Evolutionary conservation across 2,329 filamentous ascomycete genomes (phyloP).

Genomic region (Phoma sp.): DNA sequence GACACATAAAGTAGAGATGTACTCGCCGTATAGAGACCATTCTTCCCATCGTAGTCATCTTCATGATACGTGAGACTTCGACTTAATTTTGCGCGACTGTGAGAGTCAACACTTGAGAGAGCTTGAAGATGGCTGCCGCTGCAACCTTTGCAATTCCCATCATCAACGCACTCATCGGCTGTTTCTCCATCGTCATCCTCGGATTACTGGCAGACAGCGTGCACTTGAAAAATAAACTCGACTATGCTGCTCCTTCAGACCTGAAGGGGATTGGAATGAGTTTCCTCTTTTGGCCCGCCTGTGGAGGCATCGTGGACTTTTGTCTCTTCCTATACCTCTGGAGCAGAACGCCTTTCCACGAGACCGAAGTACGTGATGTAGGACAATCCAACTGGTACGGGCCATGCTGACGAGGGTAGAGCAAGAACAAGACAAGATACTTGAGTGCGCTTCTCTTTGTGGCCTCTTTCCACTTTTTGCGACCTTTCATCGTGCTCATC

Average conservation of each 20-base stretch:
- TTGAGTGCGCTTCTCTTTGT: slow-evolving; percentile 19
- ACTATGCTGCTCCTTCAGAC: not conserved
- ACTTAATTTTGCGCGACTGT: too few species aligned
- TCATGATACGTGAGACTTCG: too few species aligned
- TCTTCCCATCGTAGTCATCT: too few species aligned
- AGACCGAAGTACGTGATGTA: not conserved
- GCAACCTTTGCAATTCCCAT: not conserved
- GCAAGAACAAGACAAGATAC: not conserved
- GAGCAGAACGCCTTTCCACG: not conserved
- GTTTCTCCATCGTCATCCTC: not conserved
- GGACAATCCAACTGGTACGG: too few species aligned
- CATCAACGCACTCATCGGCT: not conserved
- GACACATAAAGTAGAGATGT: not conserved
- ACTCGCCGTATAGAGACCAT: too few species aligned
- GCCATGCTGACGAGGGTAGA: not conserved
- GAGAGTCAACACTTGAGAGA: too few species aligned
- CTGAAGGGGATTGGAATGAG: slow-evolving; percentile 5
- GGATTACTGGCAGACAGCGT: not conserved
- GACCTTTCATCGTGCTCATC: slow-evolving; percentile 19
- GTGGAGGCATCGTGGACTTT: slow-evolving; percentile 21
- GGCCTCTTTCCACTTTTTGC: slow-evolving; percentile 10
- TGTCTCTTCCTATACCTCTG: slow-evolving; percentile 15
- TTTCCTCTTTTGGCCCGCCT: slow-evolving; percentile 25
- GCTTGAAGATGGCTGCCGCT: not conserved
- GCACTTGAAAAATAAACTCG: not conserved